Base-by-base conservation (phyloP, 345 rosid genomes). In the Lenwebbia sp. region DNA sequence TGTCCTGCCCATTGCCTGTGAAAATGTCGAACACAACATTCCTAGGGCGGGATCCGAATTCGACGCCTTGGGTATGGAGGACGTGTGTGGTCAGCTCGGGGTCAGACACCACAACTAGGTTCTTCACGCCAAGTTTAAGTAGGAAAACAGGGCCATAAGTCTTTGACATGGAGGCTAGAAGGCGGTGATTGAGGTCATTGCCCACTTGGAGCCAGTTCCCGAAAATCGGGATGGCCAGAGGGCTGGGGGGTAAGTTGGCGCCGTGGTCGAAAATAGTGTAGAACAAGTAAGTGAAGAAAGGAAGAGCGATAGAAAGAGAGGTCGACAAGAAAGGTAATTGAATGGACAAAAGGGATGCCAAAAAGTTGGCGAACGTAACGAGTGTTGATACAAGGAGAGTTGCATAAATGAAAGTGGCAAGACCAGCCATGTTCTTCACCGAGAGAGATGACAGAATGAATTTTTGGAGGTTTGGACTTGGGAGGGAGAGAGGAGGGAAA, bases 181-280 rank as follows among this genome's bases (percentile, higher is more conserved):
- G 85, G 17, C 92, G 90, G 85, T 94, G 94, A 90, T 92, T 94
- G 4, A 94, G 91, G 90, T 92, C 94, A 52, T 92, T 92, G 23
- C 96, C 96, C 14, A 94, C 93, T 85, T 93, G 92, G 83, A 92
- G 90, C 95, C 95, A 93, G 47, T 93, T 93, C 14, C 95, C 95
- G 37, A 92, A 91, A 21, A 93, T 85, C 11, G 95, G 95, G 53
- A 91, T 30, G 26, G 95, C 83, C 53, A 88, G 19, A 17, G 94
- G 95, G 40, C 92, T 88, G 0, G 94, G 94, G 83, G 95, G 94
- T 12, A 90, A 84, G 54, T 88, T 30, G 26, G 83, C 28, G 57
- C 26, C 22, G 0, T 54, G 41, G n/a, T 40, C 62, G 50, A n/a
- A 22, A 37, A 82, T 15, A 0, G 50, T 2, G 82, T 83, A 50